These are phyloP conservation scores for Exophiala xenobiotica DNA, from an alignment of 2,329 filamentous ascomycete species.

Conservation along the genomic window DNA sequence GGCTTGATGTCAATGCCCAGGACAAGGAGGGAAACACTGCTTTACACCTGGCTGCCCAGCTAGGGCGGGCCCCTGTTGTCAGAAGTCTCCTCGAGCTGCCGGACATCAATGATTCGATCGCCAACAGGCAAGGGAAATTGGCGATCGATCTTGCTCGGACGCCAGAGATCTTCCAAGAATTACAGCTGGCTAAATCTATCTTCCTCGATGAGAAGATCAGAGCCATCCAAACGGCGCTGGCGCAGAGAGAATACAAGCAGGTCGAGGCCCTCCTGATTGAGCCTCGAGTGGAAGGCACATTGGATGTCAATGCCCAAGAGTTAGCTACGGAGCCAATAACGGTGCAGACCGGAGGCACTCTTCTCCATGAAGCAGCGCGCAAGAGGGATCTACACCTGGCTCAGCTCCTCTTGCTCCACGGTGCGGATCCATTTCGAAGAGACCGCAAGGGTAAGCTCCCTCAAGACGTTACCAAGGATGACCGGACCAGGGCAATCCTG, in stretches of 20 bases:
- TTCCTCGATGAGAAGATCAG: constrained; percentile 85
- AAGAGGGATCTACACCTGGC: constrained; percentile 85
- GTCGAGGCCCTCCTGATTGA: constrained; percentile 82
- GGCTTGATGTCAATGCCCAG: constrained; percentile 79
- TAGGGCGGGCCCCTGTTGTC: constrained; percentile 78
- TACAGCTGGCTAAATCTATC: constrained; percentile 85
- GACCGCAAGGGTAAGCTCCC: constrained; percentile 94
- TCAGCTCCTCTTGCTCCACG: constrained; percentile 85
- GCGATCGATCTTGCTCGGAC: constrained; percentile 86
- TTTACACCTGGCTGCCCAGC: constrained; percentile 79
- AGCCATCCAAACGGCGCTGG: constrained; percentile 78
- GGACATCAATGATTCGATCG: constrained; percentile 81
- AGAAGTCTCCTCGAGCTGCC: constrained; percentile 78
- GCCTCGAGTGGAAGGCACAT: constrained; percentile 74
- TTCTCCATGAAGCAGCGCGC: constrained; percentile 89
- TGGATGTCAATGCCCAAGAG: constrained; percentile 92
- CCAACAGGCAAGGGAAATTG: constrained; percentile 80
- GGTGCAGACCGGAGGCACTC: constrained; percentile 78
- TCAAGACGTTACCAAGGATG: constrained; percentile 94
- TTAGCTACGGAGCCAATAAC: constrained; percentile 78
- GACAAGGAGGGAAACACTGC: constrained; percentile 95
- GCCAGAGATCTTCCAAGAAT: constrained; percentile 91
- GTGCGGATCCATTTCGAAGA: constrained; percentile 90
- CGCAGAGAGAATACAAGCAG: constrained; percentile 69
- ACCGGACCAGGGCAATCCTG: constrained; percentile 79